Evolutionary conservation across 768 basidiomycete species (phyloP).

Genomic region (Fomitopsis pulvina): DNA sequence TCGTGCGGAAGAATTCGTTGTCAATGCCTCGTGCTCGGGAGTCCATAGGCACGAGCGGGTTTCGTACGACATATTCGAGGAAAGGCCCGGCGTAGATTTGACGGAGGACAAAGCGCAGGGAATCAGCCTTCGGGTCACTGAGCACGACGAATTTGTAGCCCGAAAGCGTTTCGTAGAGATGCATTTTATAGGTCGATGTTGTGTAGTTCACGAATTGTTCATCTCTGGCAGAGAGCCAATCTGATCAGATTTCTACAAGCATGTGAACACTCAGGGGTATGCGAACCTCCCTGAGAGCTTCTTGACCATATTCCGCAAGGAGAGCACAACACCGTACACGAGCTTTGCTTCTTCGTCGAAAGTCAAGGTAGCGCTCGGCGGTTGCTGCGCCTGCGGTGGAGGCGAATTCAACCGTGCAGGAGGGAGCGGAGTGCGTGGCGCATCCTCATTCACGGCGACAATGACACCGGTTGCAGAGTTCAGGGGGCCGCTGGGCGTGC

Average conservation of each 20-base stretch:
- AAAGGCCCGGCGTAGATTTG: constrained; percentile 93
- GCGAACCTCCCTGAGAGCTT: constrained; percentile 82
- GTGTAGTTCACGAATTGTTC: constrained; percentile 88
- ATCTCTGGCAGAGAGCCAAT: constrained; percentile 44
- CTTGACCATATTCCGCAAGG: constrained; percentile 89
- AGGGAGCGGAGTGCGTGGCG: constrained; percentile 15
- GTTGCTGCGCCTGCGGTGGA: constrained; percentile 21
- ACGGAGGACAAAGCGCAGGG: constrained; percentile 74
- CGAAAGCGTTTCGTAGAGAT: constrained; percentile 85
- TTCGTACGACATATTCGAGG: constrained; percentile 88
- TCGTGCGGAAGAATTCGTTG: constrained; percentile 84
- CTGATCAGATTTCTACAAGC: background rate
- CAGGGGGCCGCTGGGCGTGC: constrained; percentile 62
- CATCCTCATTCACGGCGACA: constrained; percentile 51
- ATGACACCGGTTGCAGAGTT: constrained; percentile 59
- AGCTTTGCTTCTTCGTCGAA: constrained; percentile 98
- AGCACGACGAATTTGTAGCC: constrained; percentile 96
- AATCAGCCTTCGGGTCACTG: constrained; percentile 80
- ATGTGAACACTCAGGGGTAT: background rate
- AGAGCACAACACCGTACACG: constrained; percentile 92
- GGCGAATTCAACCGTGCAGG: constrained; percentile 30
- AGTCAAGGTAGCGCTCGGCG: constrained; percentile 54
- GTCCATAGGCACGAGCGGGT: constrained; percentile 83
- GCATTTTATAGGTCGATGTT: constrained; percentile 89
- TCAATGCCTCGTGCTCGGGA: constrained; percentile 82